phyloP scores from a whole-genome alignment of 768 basidiomycete genomes.

The Cystoderma amianthinum region DNA sequence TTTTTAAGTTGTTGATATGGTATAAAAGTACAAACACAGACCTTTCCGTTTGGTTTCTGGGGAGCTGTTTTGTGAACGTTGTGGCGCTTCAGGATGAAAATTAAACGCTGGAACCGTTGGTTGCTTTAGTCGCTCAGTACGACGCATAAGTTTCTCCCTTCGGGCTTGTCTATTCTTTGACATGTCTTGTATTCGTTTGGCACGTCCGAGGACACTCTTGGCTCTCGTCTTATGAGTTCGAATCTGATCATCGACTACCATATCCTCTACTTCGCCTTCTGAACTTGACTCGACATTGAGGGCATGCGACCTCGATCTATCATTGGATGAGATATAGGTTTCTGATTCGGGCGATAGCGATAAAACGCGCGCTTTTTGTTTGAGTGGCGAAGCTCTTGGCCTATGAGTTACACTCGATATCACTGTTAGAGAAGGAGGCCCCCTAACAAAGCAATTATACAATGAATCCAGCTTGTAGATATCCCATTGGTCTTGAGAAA shows the following conservation, averaged over 20 bases:
- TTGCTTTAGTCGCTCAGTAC: constrained; percentile 14
- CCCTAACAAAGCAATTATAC: constrained; percentile 60
- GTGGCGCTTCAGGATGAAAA: constrained; percentile 9
- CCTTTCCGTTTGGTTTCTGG: constrained; percentile 43
- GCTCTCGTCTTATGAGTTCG: constrained; percentile 2
- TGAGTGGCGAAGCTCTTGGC: constrained; percentile 6
- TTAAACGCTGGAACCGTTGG: constrained; percentile 7
- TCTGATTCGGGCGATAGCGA: constrained; percentile 7
- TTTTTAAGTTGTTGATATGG: no score
- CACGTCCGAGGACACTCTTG: constrained; percentile 12
- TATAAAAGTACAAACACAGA: no score
- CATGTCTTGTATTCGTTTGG: constrained; percentile 14
- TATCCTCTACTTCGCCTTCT: constrained; percentile 37
- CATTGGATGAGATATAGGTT: no score
- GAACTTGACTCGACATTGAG: constrained; percentile 1
- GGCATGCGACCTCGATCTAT: no score
- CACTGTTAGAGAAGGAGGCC: constrained; percentile 26
- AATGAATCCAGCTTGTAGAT: constrained; percentile 74
- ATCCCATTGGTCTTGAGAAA: constrained; percentile 79
- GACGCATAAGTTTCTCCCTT: constrained; percentile 19
- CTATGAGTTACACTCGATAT: constrained; percentile 21
- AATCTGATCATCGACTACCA: constrained; percentile 36
- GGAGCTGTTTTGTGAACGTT: constrained; percentile 13
- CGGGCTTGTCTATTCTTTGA: constrained; percentile 24
- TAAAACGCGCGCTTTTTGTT: no score